A percentile compares a stretch with the other conserved stretches of the same genome.
Conservation (phyloP, 225 moss, liverwort and hornwort genomes). For the Polytrichum commune region DNA sequence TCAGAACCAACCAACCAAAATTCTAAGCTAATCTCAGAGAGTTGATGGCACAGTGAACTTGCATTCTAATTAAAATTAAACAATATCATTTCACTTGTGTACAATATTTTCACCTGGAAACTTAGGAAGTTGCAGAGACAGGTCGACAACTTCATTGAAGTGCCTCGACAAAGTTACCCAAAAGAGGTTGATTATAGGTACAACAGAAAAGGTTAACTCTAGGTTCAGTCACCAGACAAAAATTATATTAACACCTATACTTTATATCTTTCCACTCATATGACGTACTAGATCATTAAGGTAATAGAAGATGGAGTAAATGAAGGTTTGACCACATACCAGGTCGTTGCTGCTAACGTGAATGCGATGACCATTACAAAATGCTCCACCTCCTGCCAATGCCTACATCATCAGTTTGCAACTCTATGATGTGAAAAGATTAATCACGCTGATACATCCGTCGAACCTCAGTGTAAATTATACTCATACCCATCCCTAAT, state of each 20-base stretch:
- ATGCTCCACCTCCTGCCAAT: conserved; percentile 81
- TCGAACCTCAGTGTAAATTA: not conserved
- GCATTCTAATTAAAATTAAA: not conserved
- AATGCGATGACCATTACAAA: conserved; percentile 85
- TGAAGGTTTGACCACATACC: conserved; percentile 31
- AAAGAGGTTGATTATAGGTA: no score
- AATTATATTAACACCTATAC: no score
- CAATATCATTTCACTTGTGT: no score
- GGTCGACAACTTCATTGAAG: no score
- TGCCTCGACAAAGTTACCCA: no score
- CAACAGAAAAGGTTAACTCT: no score
- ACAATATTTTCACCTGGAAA: no score
- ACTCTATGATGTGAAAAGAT: not conserved
- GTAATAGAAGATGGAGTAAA: not conserved
- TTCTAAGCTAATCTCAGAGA: conserved; percentile 5
- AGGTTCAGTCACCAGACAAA: no score
- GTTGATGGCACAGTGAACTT: not conserved
- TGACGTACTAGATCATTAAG: not conserved
- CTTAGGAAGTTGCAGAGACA: no score
- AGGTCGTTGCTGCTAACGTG: conserved; percentile 80
- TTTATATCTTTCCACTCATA: no score
- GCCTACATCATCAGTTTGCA: not conserved
- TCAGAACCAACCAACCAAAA: conserved; percentile 5
- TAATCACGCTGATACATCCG: not conserved
- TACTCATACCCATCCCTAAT: not conserved